A percentile compares a stretch with the other conserved stretches of the same genome.
These are phyloP conservation scores for Akebia trifoliata DNA, from an alignment of 164 flowering plant genomes.

Conservation along the genomic window DNA sequence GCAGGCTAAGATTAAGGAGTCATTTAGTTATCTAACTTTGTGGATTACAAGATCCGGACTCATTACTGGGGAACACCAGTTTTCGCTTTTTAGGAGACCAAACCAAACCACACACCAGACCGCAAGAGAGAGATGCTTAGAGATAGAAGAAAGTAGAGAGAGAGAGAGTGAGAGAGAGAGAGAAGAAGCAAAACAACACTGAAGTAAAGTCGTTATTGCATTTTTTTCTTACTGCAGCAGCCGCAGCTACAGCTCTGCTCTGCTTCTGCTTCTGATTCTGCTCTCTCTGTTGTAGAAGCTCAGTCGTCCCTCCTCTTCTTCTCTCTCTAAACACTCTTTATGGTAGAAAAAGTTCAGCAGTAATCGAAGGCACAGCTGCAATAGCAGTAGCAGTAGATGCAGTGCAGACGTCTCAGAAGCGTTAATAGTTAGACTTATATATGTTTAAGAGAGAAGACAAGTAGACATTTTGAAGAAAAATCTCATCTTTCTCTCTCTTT, in stretches of 20 bases:
- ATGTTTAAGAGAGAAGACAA: too few species aligned
- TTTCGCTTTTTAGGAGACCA: constrained; percentile 33
- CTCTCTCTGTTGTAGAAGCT: not conserved
- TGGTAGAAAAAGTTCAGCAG: not conserved
- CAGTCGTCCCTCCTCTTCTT: constrained; percentile 13
- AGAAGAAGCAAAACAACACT: constrained; percentile 16
- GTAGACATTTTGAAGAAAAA: too few species aligned
- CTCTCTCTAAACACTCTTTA: constrained; percentile 5
- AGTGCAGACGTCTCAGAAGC: not conserved
- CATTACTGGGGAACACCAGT: constrained; percentile 12
- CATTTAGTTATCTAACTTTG: too few species aligned
- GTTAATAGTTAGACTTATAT: not conserved
- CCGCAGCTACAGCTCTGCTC: constrained; percentile 7
- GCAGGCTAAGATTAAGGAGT: too few species aligned
- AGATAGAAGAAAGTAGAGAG: not conserved
- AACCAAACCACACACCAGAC: constrained; percentile 6
- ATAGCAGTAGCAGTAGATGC: not conserved
- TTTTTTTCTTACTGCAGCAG: constrained; percentile 7
- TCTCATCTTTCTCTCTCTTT: too few species aligned
- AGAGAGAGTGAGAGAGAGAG: constrained; percentile 8
- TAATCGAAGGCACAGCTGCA: too few species aligned
- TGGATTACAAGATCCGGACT: too few species aligned
- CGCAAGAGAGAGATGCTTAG: constrained; percentile 6
- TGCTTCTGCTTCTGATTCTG: too few species aligned
- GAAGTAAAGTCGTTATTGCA: constrained; percentile 21